Base-by-base conservation (phyloP, 768 basidiomycete species). In the Sarcodon aspratus region DNA sequence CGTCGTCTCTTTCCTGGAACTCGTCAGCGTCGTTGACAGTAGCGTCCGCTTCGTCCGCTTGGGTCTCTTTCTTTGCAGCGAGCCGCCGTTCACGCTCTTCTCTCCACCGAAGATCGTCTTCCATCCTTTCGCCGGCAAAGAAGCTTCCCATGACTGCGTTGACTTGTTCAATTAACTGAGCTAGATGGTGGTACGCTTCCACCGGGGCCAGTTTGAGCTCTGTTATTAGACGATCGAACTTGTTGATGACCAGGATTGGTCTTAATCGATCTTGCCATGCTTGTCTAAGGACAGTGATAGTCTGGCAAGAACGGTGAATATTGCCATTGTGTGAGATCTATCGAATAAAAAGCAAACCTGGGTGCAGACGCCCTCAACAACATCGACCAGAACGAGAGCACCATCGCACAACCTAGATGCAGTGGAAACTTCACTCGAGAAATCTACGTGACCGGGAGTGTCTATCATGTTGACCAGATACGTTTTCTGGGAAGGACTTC, bases 391-490 rank as follows among this genome's bases (percentile, higher is more conserved):
- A 36, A 99, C 87, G 6, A 99, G 74, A 1, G 95, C 92, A 11
- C 96, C 96, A 65, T 98, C 96, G 56, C 93, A 96, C 21, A 99
- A 61, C 45, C 94, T 72, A 10, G 93, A 89, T 17, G 95, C 93
- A 1, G 91, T 88, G 1, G 93, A 97, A 0, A 99, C 96, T 62
- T 98, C 96, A 48, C 85, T 92, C 0, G 93, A 94, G 57, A 99
- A 99, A 64, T 98, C 96, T 18, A 99, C 95, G 67, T 99, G 96
- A 3, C 96, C 96, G 12, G 96, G 96, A 0, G 96, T 98, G 64
- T 99, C 96, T 54, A 99, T 95, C 75, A 98, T 84, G 61, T 96
- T 97, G 48, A 97, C 78, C 43, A 85, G 73, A 66, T 87, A 96
- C 18, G 81, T 85, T 60, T 72, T 84, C 27, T 76, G 69, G 47